phyloP scores from a whole-genome alignment of 129 eudicot genomes.

The Centaurea solstitialis region DNA sequence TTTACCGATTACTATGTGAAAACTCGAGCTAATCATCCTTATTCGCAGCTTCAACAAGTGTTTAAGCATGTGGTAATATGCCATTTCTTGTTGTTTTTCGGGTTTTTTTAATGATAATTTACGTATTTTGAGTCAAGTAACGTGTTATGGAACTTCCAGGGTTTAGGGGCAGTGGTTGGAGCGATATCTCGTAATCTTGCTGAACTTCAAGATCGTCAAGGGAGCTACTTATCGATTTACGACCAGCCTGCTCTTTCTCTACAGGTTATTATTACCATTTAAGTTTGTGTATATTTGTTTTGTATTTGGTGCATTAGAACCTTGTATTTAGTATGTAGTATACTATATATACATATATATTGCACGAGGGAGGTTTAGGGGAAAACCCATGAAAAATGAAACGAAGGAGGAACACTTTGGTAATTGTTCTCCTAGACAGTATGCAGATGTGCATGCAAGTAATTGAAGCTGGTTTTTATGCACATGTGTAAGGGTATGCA shows the following conservation, averaged over 20 bases:
- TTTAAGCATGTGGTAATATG: slow-evolving; percentile 90
- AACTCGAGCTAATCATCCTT: slow-evolving; percentile 98
- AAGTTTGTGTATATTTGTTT: too few relatives aligned
- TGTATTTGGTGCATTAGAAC: too few relatives aligned
- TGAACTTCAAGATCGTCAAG: slow-evolving; percentile 91
- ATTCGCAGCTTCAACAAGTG: slow-evolving; percentile 93
- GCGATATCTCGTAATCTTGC: slow-evolving; percentile 90
- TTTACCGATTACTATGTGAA: slow-evolving; percentile 93
- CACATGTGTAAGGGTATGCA: too few relatives aligned
- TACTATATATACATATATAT: too few relatives aligned
- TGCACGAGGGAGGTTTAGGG: too few relatives aligned
- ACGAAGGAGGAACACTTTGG: too few relatives aligned
- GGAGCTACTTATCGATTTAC: slow-evolving; percentile 93
- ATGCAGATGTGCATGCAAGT: too few relatives aligned
- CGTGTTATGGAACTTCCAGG: slow-evolving; percentile 46
- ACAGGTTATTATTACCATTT: too few relatives aligned
- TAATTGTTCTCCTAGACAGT: too few relatives aligned
- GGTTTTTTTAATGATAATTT: not conserved
- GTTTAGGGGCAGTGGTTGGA: slow-evolving; percentile 95
- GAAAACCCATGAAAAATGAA: too few relatives aligned
- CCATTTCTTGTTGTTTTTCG: not conserved
- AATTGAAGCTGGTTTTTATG: too few relatives aligned
- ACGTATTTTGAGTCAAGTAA: slow-evolving; percentile 1
- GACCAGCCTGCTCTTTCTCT: slow-evolving; percentile 90
- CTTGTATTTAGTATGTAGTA: too few relatives aligned